Percentiles rank a stretch among this genome's conserved stretches.
These are phyloP conservation scores for Primulina huaijiensis DNA, from an alignment of 257 asterid species.

Conservation along the genomic window DNA sequence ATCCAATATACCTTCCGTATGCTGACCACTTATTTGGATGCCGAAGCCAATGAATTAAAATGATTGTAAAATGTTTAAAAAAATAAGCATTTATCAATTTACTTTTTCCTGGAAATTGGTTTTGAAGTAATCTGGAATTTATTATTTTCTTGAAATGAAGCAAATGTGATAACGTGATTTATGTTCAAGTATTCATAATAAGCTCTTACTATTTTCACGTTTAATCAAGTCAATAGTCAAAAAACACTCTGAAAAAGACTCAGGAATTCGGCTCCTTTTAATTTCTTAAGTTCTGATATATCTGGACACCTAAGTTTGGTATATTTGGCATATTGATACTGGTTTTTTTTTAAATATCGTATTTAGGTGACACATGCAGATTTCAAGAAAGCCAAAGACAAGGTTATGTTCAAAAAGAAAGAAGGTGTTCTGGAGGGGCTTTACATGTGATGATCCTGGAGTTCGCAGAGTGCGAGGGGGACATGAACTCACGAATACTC, in stretches of 20 bases:
- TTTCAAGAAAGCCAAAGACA: constrained; percentile 58
- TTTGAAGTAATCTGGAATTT: too few species aligned
- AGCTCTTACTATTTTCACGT: too few species aligned
- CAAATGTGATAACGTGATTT: too few species aligned
- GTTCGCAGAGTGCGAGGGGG: constrained; percentile 2
- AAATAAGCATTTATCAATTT: too few species aligned
- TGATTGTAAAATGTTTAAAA: not conserved
- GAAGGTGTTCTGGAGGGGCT: constrained; percentile 64
- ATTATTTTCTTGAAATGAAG: too few species aligned
- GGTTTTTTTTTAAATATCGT: not conserved
- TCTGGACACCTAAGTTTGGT: not conserved
- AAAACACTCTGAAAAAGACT: not conserved
- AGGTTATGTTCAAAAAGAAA: constrained; percentile 62
- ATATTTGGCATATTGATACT: constrained; percentile 8
- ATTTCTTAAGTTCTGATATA: too few species aligned
- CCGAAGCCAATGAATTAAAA: too few species aligned
- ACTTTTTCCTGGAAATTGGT: not conserved
- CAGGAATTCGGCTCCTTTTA: not conserved
- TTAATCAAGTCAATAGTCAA: too few species aligned
- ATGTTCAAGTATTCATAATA: too few species aligned
- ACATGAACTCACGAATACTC: not conserved
- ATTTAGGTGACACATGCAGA: constrained; percentile 47
- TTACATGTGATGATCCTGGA: constrained; percentile 37
- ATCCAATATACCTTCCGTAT: not conserved
- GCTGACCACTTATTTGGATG: not conserved